phyloP scores from a whole-genome alignment of 2,329 filamentous ascomycete species.

The Alternaria dauci region DNA sequence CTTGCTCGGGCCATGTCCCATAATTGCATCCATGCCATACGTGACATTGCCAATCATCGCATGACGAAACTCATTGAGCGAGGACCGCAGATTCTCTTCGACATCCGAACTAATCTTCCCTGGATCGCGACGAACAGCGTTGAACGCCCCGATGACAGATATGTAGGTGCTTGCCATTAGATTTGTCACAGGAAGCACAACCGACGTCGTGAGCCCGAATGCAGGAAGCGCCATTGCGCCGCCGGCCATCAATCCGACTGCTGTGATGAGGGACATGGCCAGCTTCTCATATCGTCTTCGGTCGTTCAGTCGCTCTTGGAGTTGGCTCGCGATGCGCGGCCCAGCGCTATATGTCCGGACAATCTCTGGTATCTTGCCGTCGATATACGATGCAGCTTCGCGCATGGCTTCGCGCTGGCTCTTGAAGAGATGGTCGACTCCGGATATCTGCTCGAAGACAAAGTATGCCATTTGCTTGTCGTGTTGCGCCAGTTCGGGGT shows the following conservation, averaged over 20 bases:
- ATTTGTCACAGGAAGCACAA: not conserved
- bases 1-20: not conserved
- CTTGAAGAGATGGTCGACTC: not conserved
- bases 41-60: not conserved
- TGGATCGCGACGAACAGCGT: not conserved
- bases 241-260: not conserved
- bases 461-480: conserved; percentile 13
- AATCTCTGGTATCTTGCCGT: not conserved
- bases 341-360: not conserved
- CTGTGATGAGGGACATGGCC: not conserved
- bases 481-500: not conserved
- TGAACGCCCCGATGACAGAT: not conserved
- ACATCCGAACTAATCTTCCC: not conserved
- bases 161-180: not conserved
- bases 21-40: not conserved
- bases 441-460: conserved; percentile 13
- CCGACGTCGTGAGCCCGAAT: not conserved
- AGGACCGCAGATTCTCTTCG: not conserved
- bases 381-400: not conserved
- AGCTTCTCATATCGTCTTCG: not conserved
- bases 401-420: not conserved
- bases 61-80: not conserved
- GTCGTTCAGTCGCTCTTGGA: not conserved
- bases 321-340: not conserved
- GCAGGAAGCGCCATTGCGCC: not conserved